Base-by-base conservation (phyloP, 139 green algal genomes). In the Chlorella sp. region DNA sequence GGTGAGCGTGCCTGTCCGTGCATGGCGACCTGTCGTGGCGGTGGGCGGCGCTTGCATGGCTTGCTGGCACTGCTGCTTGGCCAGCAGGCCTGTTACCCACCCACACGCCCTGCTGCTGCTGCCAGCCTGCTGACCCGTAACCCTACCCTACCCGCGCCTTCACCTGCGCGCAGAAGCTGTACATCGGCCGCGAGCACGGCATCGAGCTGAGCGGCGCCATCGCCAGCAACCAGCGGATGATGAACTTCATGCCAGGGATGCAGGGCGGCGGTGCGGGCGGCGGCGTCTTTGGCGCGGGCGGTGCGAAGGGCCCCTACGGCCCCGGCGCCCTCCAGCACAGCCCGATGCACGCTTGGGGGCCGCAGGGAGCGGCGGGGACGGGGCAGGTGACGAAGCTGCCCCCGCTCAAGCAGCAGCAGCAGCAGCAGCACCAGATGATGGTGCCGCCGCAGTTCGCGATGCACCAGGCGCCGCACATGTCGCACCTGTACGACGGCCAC, bases 161-260 rank as follows among this genome's bases (percentile, higher is more conserved):
- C n/a, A n/a, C n/a, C n/a, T n/a, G n/a, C n/a, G 10, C 17, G 42
- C 42, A 55, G 23, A 90, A 88, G 70, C 79, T 93, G 33, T 85
- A 88, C 69, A 72, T 74, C 0, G 78, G 80, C 1, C 70, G 86
- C 6, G 86, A 91, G 67, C 76, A 75, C 0, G 85, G 85, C 34
- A 76, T 91, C 10, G 85, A 89, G 70, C 78, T 91, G 72, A 75
- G 64, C 5, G 82, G 83, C 0, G 82, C 84, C 5, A 89, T 93
- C 3, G 82, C 70, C 0, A 79, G 42, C 67, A 72, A 77, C 68
- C 78, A 80, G 65, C 69, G 75, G 35, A 76, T 80, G 66, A 63
- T 82, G 59, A 35, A 49, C 6, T 74, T 67, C 49, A 65, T 79
- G 35, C 69, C 65, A 26, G 74, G 74, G 1, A 63, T 77, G 49